Conservation (phyloP, 768 basidiomycete genomes). For the Auricularia auricula-judae region DNA sequence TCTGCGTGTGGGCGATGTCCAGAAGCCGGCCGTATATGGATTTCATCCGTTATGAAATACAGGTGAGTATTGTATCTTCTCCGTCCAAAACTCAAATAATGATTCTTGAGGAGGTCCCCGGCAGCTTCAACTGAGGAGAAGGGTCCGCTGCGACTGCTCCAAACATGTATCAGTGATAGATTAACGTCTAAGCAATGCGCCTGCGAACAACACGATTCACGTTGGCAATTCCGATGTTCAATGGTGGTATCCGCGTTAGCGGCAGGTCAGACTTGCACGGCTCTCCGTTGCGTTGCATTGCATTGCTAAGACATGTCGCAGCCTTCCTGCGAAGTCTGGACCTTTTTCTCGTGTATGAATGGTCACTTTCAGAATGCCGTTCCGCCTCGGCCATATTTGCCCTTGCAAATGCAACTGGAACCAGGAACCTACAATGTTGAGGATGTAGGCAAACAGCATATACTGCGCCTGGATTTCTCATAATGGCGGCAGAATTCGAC, state of each 20-base stretch:
- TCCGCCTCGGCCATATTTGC: conserved; percentile 39
- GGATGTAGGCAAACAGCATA: conserved; percentile 28
- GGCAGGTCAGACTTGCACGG: conserved; percentile 31
- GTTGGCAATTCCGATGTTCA: conserved; percentile 31
- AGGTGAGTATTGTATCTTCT: too few relatives aligned
- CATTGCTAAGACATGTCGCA: conserved; percentile 13
- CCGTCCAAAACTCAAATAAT: accelerated
- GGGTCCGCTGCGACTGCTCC: too few relatives aligned
- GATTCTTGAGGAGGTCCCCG: too few relatives aligned
- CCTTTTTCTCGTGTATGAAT: conserved; percentile 23
- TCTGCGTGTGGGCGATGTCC: too few relatives aligned
- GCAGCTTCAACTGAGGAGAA: too few relatives aligned
- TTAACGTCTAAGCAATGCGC: conserved; percentile 5
- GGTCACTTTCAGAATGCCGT: conserved; percentile 23
- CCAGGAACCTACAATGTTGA: conserved; percentile 35
- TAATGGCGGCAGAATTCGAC: conserved; percentile 32
- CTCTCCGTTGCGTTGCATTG: background rate
- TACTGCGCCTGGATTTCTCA: background rate
- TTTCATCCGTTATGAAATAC: too few relatives aligned
- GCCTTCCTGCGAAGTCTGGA: conserved; percentile 28
- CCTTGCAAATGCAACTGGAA: conserved; percentile 35
- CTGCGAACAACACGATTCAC: conserved; percentile 40
- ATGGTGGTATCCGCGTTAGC: conserved; percentile 43
- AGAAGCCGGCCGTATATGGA: too few relatives aligned
- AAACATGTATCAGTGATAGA: too few relatives aligned